Evolutionary conservation across 2,329 filamentous ascomycete genomes (phyloP).

Genomic region (Colletotrichum navitas): DNA sequence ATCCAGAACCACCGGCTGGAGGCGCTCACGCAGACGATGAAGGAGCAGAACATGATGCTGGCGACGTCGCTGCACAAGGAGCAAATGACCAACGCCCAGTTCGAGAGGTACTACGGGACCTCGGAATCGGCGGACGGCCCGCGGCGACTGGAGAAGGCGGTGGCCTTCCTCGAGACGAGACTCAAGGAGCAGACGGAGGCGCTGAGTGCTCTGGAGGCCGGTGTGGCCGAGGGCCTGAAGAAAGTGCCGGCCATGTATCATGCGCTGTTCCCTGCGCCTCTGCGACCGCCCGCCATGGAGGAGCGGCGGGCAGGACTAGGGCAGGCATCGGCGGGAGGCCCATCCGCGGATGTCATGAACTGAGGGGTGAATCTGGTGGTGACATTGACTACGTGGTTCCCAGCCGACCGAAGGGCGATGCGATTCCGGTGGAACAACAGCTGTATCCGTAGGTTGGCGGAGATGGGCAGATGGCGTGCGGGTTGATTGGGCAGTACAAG

Average conservation of each 20-base stretch:
- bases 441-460: conserved; percentile 4
- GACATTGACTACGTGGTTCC: not conserved
- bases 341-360: not conserved
- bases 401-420: not conserved
- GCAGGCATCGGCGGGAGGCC: not conserved
- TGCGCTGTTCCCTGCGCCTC: not conserved
- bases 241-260: not conserved
- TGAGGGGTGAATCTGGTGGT: not conserved
- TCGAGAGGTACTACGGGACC: conserved; percentile 33
- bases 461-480: not conserved
- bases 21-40: conserved; percentile 39
- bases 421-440: conserved; percentile 3
- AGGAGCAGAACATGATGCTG: conserved; percentile 32
- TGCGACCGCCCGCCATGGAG: not conserved
- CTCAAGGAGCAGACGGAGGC: conserved; percentile 14
- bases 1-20: conserved; percentile 39
- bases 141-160: conserved; percentile 20
- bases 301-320: not conserved
- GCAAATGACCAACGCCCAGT: conserved; percentile 21
- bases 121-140: conserved; percentile 7
- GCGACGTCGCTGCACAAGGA: conserved; percentile 34
- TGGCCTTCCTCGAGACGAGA: conserved; percentile 2
- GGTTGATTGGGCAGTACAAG: conserved; percentile 25
- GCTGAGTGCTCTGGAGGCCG: not conserved
- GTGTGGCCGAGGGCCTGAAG: not conserved